A percentile compares a stretch with the other conserved stretches of the same genome.
These are phyloP conservation scores for Fusarium proliferatum DNA, from an alignment of 2,329 filamentous ascomycete species.

Conservation along the genomic window DNA sequence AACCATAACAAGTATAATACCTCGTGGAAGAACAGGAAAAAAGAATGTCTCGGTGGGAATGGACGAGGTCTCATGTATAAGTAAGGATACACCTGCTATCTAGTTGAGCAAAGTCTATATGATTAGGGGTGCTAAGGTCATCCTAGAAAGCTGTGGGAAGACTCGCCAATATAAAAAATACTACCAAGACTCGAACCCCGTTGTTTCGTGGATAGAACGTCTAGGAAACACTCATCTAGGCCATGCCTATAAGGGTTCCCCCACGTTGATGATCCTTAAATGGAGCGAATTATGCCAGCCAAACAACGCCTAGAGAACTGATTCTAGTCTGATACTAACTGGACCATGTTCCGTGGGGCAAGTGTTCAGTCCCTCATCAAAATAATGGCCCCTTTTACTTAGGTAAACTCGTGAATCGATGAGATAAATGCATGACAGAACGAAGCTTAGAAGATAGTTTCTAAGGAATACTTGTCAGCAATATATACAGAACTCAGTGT, in stretches of 20 bases:
- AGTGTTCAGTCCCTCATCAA: not conserved
- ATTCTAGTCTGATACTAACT: too few species aligned
- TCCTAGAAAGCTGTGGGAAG: not conserved
- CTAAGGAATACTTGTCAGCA: not conserved
- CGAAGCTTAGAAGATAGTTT: not conserved
- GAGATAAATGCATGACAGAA: too few species aligned
- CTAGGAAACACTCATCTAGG: not conserved
- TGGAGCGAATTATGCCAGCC: not conserved
- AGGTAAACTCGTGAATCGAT: not conserved
- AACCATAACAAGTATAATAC: conserved; percentile 18
- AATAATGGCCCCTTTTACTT: too few species aligned
- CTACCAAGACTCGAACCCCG: not conserved
- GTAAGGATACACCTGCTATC: not conserved
- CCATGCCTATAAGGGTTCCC: not conserved
- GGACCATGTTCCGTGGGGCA: not conserved
- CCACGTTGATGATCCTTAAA: not conserved
- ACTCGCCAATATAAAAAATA: not conserved
- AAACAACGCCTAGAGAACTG: not conserved
- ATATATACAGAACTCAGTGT: not conserved
- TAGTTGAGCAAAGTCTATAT: not conserved
- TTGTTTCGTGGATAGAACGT: not conserved
- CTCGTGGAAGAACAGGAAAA: not conserved
- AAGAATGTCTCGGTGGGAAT: not conserved
- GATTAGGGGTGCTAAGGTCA: not conserved
- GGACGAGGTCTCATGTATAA: not conserved